Conservation (phyloP, 2,329 filamentous ascomycete species). For the Scedosporium aurantiacum region DNA sequence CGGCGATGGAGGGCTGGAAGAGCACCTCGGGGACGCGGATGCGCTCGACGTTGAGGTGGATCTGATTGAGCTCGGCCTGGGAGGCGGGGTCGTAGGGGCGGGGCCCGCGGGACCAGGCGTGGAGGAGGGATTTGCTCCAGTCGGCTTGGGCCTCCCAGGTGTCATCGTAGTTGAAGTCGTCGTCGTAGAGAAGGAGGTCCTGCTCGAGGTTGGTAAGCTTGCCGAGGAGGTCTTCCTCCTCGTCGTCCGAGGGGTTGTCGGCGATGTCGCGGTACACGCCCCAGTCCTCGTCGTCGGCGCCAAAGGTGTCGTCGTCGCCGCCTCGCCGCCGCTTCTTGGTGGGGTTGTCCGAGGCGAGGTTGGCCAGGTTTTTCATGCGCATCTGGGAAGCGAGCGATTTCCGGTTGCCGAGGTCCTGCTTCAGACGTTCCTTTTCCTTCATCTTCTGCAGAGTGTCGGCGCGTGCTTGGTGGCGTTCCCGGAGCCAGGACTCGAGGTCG, state of each 20-base stretch:
- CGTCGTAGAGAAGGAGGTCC: constrained; percentile 77
- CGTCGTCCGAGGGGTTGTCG: constrained; percentile 69
- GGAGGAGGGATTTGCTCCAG: constrained; percentile 85
- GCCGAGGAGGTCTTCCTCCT: constrained; percentile 74
- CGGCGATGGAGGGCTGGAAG: constrained; percentile 85
- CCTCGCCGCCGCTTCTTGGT: constrained; percentile 74
- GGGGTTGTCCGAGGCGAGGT: constrained; percentile 82
- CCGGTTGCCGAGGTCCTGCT: constrained; percentile 88
- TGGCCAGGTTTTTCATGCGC: constrained; percentile 96
- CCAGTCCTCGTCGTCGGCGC: constrained; percentile 96
- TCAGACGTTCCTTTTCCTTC: constrained; percentile 85
- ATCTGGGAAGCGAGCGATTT: constrained; percentile 94
- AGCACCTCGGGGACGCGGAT: constrained; percentile 89
- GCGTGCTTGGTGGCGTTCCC: constrained; percentile 68
- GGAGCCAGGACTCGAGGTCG: constrained; percentile 77
- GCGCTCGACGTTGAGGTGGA: constrained; percentile 93
- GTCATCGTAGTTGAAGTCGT: constrained; percentile 81
- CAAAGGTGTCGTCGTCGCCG: constrained; percentile 91
- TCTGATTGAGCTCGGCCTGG: constrained; percentile 69
- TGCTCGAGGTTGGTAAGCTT: constrained; percentile 68
- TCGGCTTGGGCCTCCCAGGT: constrained; percentile 87
- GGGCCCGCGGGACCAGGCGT: constrained; percentile 81
- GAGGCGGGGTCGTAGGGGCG: constrained; percentile 74
- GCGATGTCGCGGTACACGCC: constrained; percentile 90
- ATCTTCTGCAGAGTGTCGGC: constrained; percentile 64